Evolutionary conservation across 306 rosid species (phyloP), one percentile per base, ranked within the genome.

Genomic region (Citrullus amarus): DNA sequence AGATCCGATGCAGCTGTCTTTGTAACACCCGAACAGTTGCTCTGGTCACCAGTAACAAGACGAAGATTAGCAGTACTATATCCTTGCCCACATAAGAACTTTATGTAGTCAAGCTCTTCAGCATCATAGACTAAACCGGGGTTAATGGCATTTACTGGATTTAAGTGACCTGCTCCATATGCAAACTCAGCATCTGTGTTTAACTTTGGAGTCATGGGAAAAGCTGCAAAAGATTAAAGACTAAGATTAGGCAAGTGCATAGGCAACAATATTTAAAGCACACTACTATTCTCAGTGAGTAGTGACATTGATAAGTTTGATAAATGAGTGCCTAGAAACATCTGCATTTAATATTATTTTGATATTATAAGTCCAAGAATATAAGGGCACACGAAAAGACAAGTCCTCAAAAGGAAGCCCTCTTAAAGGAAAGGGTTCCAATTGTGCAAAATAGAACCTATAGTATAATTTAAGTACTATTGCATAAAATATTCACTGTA

Each of bases 81-180:
- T 4, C 87, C 87, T 18, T 90, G 85, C 17, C 79, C 81, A 56
- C 82, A 80, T 28, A 85, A 54, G 60, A 85, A 74, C 12, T 83
- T 67, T 25, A 86, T 41, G 57, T 78, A 83, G 44, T 86, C 85
- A 6, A 38, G 81, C 80, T 70, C 72, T 8, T 43, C 60, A 8
- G 89, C 80, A 14, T 86, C 89, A 43, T 86, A 83, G 32, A 83
- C 83, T 66, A 86, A 79, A 16, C 87, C 86, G 0, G 83, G 85
- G 22, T 70, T 30, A 10, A 63, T 61, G 62, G 83, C 81, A 7
- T 76, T 78, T 22, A 16, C 30, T 7, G 80, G 86, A 77, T 86
- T 73, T 69, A 83, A 3, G 36, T 86, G 80, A 34, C 86, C 83
- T 5, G 85, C 66, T 8, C 85, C 85, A 62, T 75, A 79, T 3